Evolutionary conservation across 805 yeast genomes (phyloP), one percentile per base, ranked within the genome.

Genomic region (Saccharomycopsis amapae): DNA sequence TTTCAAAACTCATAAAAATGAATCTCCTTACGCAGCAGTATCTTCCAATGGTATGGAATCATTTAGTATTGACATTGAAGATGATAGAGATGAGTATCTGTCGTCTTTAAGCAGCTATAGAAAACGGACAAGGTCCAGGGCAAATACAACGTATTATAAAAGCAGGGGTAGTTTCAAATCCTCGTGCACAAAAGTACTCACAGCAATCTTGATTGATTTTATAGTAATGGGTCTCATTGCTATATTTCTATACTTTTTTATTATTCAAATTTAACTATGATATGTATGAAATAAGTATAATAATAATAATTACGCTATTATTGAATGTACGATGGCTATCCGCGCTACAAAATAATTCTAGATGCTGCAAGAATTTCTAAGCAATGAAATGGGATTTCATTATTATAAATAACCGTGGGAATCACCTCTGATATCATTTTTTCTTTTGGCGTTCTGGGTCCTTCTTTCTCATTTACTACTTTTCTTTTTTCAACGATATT

Each of bases 21-120:
- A 34, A n/a, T 45, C 48, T 10, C 48, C 48, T 2, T 45, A 45
- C 35, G 44, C 48, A 10, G 13, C 38, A 15, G 10, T 33, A 6
- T 5, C 19, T 13, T 17, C 18, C 20, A 28, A 19, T 9, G 15
- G 24, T 10, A 39, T 40, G 45, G 48, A 44, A 34, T 31, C 48
- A 4, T 44, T 38, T 15, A 44, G 42, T 12, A 40, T 44, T 23
- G 30, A 26, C 12, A 23, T 44, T 25, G 44, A 40, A 18, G 44
- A 39, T 18, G 38, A 40, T 12, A 28, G 34, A n/a, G 45, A 42
- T 17, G 48, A 44, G 9, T n/a, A 26, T 17, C 15, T 15, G 5
- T 25, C 13, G 5, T 28, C 44, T 3, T 31, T 44, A 18, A 38
- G 24, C 10, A 40, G 30, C 31, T 44, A 40, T 31, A 9, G 48